Evolutionary conservation across 176 grass and related monocot genomes (phyloP).

Genomic region (Elaeis guineensis): DNA sequence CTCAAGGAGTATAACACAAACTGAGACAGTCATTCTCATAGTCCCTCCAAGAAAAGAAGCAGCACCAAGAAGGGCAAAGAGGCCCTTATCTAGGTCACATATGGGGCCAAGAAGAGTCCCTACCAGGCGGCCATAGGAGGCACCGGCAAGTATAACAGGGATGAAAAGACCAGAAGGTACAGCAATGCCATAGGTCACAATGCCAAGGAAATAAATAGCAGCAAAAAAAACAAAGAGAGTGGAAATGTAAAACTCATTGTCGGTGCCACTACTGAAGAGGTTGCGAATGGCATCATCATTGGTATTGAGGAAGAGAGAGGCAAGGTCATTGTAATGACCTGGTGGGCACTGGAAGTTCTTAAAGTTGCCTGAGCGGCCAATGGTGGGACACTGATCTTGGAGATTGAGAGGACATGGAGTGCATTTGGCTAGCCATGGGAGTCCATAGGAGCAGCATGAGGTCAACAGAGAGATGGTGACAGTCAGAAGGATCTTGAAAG

Average conservation of each 20-base stretch:
- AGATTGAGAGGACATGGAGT: constrained; percentile 30
- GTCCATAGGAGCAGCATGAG: constrained; percentile 49
- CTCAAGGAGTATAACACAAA: constrained; percentile 73
- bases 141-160: constrained; percentile 41
- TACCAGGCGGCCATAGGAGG: constrained; percentile 34
- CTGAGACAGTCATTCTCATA: constrained; percentile 70
- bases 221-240: constrained; percentile 40
- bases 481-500: constrained; percentile 58
- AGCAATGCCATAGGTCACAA: constrained; percentile 55
- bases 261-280: constrained; percentile 40
- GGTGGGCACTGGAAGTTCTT: constrained; percentile 52
- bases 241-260: constrained; percentile 36
- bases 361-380: constrained; percentile 59
- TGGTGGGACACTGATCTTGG: constrained; percentile 31
- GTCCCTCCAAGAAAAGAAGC: constrained; percentile 58
- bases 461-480: constrained; percentile 41
- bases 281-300: constrained; percentile 75
- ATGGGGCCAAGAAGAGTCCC: constrained; percentile 24
- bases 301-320: constrained; percentile 66
- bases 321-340: constrained; percentile 56
- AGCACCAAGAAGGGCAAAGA: constrained; percentile 43
- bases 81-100: constrained; percentile 34
- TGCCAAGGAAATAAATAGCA: constrained; percentile 31
- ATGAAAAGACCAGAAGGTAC: constrained; percentile 67
- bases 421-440: constrained; percentile 43